phyloP scores from a whole-genome alignment of 805 yeast species.

The Ogataea neopini region DNA sequence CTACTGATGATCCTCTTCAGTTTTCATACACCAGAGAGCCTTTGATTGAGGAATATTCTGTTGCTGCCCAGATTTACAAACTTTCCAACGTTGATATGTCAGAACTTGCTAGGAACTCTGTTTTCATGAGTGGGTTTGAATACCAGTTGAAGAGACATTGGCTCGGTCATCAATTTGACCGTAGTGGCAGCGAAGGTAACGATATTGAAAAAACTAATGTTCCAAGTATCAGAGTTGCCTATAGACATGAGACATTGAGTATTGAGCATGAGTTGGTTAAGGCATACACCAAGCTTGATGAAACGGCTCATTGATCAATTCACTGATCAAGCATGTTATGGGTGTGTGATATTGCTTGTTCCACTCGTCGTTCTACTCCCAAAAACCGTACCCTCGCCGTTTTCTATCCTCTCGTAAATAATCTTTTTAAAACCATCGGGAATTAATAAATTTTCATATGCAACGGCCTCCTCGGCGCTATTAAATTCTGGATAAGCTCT shows the following conservation, averaged over 20 bases:
- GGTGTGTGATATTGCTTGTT: too few relatives aligned
- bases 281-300: conserved; percentile 44
- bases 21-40: conserved; percentile 97
- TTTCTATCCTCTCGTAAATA: conserved; percentile 26
- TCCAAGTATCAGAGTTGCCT: conserved; percentile 83
- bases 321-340: too few relatives aligned
- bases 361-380: too few relatives aligned
- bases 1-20: conserved; percentile 97
- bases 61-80: conserved; percentile 96
- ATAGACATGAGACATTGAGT: conserved; percentile 76
- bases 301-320: not conserved
- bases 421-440: conserved; percentile 26
- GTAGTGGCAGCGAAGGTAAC: conserved; percentile 73
- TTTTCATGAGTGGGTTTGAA: conserved; percentile 93
- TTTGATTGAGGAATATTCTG: conserved; percentile 94
- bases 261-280: conserved; percentile 71
- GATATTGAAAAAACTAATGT: conserved; percentile 94
- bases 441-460: conserved; percentile 31
- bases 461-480: conserved; percentile 22
- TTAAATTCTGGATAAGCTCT: conserved; percentile 11
- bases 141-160: conserved; percentile 83
- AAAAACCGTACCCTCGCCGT: conserved; percentile 31
- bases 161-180: conserved; percentile 70
- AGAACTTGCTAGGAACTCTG: conserved; percentile 92
- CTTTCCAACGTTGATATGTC: conserved; percentile 96